Evolutionary conservation across 2,329 filamentous ascomycete species (phyloP).

Genomic region (Fusarium sp.): DNA sequence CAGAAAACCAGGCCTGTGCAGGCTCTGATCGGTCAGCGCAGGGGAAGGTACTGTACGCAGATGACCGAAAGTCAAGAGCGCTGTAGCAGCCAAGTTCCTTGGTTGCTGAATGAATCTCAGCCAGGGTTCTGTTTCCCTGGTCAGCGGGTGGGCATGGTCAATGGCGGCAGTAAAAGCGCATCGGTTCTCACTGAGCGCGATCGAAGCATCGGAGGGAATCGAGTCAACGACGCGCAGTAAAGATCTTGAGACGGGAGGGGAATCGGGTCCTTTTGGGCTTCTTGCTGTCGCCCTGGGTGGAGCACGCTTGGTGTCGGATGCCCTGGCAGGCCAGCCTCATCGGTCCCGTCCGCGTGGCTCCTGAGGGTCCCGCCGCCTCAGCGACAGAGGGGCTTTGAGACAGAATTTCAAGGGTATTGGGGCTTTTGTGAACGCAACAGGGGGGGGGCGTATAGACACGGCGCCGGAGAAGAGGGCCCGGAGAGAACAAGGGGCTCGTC

Average conservation of each 20-base stretch:
- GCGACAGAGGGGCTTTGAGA: conserved; percentile 22
- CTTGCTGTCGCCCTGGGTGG: conserved; percentile 11
- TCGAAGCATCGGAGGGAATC: conserved; percentile 28
- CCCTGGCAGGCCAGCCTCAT: conserved; percentile 40
- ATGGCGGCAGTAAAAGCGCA: conserved; percentile 19
- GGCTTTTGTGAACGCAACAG: not conserved
- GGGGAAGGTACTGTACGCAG: conserved; percentile 9
- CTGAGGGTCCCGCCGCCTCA: conserved; percentile 29
- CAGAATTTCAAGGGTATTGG: conserved; percentile 24
- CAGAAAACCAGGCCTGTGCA: conserved; percentile 17
- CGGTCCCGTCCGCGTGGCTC: conserved; percentile 42
- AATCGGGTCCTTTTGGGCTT: conserved; percentile 39
- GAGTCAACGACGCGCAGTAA: conserved; percentile 39
- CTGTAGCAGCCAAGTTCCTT: conserved; percentile 37
- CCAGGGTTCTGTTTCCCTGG: conserved; percentile 32
- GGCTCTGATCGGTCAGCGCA: conserved; percentile 3
- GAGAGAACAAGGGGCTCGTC: conserved; percentile 10
- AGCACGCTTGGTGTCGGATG: conserved; percentile 18
- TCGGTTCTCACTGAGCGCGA: conserved; percentile 30
- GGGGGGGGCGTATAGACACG: conserved; percentile 24
- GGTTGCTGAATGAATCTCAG: conserved; percentile 8
- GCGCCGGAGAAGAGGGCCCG: conserved; percentile 35
- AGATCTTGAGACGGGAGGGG: conserved; percentile 44
- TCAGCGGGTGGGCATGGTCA: conserved; percentile 23
- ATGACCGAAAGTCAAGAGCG: conserved; percentile 18